phyloP scores from a whole-genome alignment of 805 yeast species.

The Ogataea siamensis region DNA sequence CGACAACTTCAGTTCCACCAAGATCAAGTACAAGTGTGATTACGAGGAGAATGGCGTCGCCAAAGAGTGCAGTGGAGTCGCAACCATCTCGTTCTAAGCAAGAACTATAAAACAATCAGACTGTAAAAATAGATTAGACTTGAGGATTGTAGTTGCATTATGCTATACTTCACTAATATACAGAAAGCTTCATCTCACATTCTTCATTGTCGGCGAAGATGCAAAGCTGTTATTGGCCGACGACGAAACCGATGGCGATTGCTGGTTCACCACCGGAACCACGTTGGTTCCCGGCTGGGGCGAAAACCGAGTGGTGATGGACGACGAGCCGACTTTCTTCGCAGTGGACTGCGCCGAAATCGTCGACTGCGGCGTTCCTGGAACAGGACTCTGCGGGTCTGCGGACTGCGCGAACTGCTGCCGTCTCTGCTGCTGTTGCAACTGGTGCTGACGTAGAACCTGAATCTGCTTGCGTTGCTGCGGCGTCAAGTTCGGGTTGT shows the following conservation, averaged over 20 bases:
- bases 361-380: constrained; percentile 17
- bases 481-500: constrained; percentile 41
- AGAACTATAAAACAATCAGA: neutral
- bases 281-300: constrained; percentile 30
- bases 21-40: constrained; percentile 73
- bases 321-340: constrained; percentile 20
- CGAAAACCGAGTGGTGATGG: constrained; percentile 31
- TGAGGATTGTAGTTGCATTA: constrained; percentile 6
- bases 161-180: constrained; percentile 11
- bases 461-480: constrained; percentile 46
- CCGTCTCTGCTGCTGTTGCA: constrained; percentile 25
- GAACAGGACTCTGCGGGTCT: constrained; percentile 16
- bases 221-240: constrained; percentile 17
- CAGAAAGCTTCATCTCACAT: constrained; percentile 5
- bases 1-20: constrained; percentile 34
- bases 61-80: constrained; percentile 58
- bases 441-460: constrained; percentile 37
- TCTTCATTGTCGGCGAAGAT: constrained; percentile 15
- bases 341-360: constrained; percentile 24
- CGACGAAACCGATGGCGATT: constrained; percentile 13
- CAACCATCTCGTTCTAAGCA: constrained; percentile 21
- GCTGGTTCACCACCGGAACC: constrained; percentile 16
- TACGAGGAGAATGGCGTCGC: constrained; percentile 48
- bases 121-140: constrained; percentile 9
- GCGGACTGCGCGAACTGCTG: constrained; percentile 19